Evolutionary conservation across 1,284 basidiomycete species (phyloP), one percentile per base, ranked within the genome.

Genomic region (Phellinidium pouzarii): DNA sequence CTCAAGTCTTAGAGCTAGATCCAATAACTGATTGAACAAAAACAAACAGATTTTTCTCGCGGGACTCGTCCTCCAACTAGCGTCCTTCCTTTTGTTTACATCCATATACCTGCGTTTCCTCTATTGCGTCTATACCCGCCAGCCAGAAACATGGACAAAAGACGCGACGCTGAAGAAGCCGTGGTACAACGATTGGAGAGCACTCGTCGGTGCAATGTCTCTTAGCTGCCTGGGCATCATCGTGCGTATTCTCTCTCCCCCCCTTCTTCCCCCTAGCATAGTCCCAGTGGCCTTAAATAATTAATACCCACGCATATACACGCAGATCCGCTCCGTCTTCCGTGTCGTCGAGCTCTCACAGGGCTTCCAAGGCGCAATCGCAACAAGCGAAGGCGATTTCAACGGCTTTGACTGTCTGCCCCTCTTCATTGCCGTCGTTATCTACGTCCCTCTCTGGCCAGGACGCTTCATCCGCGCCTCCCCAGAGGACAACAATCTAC

Each of bases 361-460:
- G 66, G 86, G 85, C 27, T 85, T 75, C 65, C 63, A 66, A 25
- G 84, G 84, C 3, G 71, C 71, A 47, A 71, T 87, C 12, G 75
- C 80, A 6, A 83, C 77, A 0, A 77, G 77, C 19, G 81, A 85
- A 64, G 62, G 65, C 1, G 79, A 75, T 62, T 87, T 88, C 68
- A 85, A 86, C 59, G 76, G 67, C 1, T 70, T 87, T 29, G 84
- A 88, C 63, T 83, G 83, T 1, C 69, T 83, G 8, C 82, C 81
- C 12, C 70, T 87, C 4, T 74, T 82, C 54, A 63, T 87, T 45
- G 81, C 84, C 38, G 76, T 83, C 53, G 65, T 66, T 1, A 64
- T 76, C 7, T 83, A 80, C 58, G 66, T 75, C 26, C 69, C 74
- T 1, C 81, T 80, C 66, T 83, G 81, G 80, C 82, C 79, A 2